Evolutionary conservation across 495 filamentous ascomycete genomes (phyloP).

Genomic region (Ramalina intermedia): DNA sequence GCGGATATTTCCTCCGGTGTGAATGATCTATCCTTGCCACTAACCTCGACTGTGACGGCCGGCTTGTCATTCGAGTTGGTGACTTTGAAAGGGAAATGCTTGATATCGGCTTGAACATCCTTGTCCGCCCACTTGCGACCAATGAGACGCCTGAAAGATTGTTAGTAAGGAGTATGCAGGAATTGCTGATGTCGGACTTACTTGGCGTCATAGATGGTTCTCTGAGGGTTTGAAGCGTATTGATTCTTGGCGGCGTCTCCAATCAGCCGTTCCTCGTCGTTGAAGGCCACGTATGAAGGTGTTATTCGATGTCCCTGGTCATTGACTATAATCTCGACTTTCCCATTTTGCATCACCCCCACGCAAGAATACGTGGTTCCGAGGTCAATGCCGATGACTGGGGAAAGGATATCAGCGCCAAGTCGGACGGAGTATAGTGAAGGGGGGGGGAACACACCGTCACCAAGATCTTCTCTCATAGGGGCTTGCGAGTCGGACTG

Average conservation of each 20-base stretch:
- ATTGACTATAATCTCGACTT: constrained; percentile 95
- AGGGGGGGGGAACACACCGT: constrained; percentile 26
- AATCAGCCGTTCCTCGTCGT: constrained; percentile 90
- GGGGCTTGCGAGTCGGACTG: constrained; percentile 47
- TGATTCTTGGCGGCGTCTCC: constrained; percentile 99
- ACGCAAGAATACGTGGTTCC: constrained; percentile 99
- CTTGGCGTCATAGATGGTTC: constrained; percentile 91
- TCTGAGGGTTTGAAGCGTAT: constrained; percentile 78
- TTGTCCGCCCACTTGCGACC: constrained; percentile 81
- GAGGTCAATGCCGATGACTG: constrained; percentile 95
- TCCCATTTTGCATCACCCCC: constrained; percentile 97
- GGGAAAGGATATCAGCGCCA: not conserved
- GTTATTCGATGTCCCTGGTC: constrained; percentile 99
- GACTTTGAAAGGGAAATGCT: constrained; percentile 87
- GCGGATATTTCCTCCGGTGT: constrained; percentile 80
- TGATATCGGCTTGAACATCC: constrained; percentile 69
- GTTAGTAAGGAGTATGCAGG: constrained; percentile 2
- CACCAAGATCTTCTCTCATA: constrained; percentile 62
- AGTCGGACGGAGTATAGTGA: not conserved
- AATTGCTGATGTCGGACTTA: constrained; percentile 26
- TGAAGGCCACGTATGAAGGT: constrained; percentile 96
- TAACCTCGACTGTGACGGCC: constrained; percentile 60
- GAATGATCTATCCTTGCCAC: constrained; percentile 58
- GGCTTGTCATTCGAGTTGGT: constrained; percentile 72
- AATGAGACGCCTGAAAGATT: constrained; percentile 55